Evolutionary conservation across 805 yeast species (phyloP).

Genomic region (Sugiyamaella mastotermitis): DNA sequence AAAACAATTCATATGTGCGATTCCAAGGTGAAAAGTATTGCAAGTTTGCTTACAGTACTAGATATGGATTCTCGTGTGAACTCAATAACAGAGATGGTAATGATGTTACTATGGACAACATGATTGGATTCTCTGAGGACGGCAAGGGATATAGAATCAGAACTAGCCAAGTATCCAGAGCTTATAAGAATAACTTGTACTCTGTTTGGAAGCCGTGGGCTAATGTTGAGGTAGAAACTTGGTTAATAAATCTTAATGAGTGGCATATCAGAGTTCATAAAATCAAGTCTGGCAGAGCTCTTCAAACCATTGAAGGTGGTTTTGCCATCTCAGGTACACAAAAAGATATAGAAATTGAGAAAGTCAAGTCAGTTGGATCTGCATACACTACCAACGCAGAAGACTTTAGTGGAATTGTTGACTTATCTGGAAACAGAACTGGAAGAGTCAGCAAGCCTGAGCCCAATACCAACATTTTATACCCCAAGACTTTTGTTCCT

Average conservation of each 20-base stretch:
- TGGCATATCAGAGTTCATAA: constrained; percentile 18
- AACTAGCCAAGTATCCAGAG: constrained; percentile 5
- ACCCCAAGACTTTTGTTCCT: constrained; percentile 10
- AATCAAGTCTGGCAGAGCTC: constrained; percentile 7
- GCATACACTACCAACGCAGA: constrained; percentile 7
- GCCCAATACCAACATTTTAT: constrained; percentile 11
- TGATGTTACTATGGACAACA: constrained; percentile 17
- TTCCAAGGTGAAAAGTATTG: constrained; percentile 19
- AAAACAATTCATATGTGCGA: constrained; percentile 13
- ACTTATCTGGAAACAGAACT: constrained; percentile 2
- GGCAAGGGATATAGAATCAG: constrained; percentile 13
- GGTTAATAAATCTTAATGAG: constrained; percentile 15
- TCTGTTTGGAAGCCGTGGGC: constrained; percentile 15
- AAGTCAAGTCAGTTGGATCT: background rate
- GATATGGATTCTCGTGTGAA: constrained; percentile 13
- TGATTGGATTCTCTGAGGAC: constrained; percentile 17
- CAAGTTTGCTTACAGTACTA: constrained; percentile 19
- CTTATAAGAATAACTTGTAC: constrained; percentile 10
- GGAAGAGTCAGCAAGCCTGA: constrained; percentile 7
- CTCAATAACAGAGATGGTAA: constrained; percentile 8
- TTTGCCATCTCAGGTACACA: constrained; percentile 12
- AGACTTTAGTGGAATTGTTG: constrained; percentile 13
- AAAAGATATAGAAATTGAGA: constrained; percentile 4
- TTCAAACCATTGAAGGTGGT: constrained; percentile 16
- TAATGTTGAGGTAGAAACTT: constrained; percentile 14